Evolutionary conservation across 1,139 yeast species (phyloP).

Genomic region (Magnusiomyces tetraspermus): DNA sequence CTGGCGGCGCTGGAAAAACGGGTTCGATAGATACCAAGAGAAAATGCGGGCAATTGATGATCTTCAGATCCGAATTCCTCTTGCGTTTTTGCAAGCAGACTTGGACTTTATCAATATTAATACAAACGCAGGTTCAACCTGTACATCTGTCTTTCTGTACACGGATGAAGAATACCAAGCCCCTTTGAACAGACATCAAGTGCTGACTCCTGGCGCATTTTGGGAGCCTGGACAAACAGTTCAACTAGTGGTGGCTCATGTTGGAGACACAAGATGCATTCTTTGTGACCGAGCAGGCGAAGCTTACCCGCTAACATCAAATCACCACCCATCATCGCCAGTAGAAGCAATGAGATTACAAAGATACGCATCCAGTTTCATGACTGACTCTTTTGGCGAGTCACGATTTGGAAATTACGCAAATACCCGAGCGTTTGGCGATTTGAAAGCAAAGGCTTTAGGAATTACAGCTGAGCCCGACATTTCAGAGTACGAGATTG

Average conservation of each 20-base stretch:
- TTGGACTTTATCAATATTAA: constrained; percentile 32
- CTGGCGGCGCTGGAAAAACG: constrained; percentile 71
- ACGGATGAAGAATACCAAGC: constrained; percentile 20
- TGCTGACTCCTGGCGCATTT: constrained; percentile 40
- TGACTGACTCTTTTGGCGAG: constrained; percentile 90
- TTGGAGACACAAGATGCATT: constrained; percentile 92
- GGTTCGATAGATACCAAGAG: constrained; percentile 39
- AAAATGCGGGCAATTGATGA: constrained; percentile 43
- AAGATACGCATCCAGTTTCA: constrained; percentile 60
- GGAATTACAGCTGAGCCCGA: constrained; percentile 95
- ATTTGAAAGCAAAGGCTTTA: constrained; percentile 61
- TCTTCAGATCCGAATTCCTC: constrained; percentile 48
- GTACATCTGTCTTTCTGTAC: constrained; percentile 68
- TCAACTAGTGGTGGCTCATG: constrained; percentile 70
- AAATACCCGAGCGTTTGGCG: constrained; percentile 92
- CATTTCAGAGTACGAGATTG: constrained; percentile 54
- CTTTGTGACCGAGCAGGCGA: constrained; percentile 51
- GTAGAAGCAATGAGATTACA: constrained; percentile 65
- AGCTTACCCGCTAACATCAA: constrained; percentile 67
- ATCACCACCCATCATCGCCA: constrained; percentile 84
- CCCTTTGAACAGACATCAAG: constrained; percentile 19
- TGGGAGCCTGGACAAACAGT: constrained; percentile 66
- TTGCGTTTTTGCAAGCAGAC: constrained; percentile 57
- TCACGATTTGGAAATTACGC: constrained; percentile 77
- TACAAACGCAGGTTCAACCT: constrained; percentile 62